Base-by-base conservation (phyloP, 129 eudicot species). In the Centaurea solstitialis region DNA sequence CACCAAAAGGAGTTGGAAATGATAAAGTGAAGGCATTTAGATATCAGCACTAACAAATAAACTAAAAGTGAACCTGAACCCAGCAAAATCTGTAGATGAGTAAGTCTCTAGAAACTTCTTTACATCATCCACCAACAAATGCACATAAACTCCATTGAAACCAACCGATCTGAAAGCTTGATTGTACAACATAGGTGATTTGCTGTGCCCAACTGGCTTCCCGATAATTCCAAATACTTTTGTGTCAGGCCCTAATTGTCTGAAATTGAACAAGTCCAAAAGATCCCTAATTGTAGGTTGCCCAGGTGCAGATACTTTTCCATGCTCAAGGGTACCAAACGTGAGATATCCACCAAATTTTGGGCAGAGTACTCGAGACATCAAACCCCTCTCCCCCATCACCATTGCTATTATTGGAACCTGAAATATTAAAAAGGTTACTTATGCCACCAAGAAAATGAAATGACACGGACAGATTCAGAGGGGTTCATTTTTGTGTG, bases 301-400 rank as follows among this genome's bases (percentile, higher is more conserved):
- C 75, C 99, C 98, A 30, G 98, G 99, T 28, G 99, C 99, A 13
- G 99, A 95, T 20, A 93, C 92, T 71, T 71, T 82, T 82, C 97
- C 98, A 4, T 87, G 61, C 61, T 95, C 93, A 15, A 95, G 87
- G 81, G 92, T 85, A 65, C 98, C 99, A 79, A 92, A 95, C 6
- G 99, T 95, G 71, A 95, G 88, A 82, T 87, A 95, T 85, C 99
- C 99, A 80, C 99, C 98, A 81, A 93, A 95, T 68, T 95, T 95
- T 6, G 98, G 89, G 79, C 98, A 90, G 72, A 95, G 94, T 82
- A 95, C 75, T 81, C 98, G 85, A 72, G 99, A 90, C 85, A 92
- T 88, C 76, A 95, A 78, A 66, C 99, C 99, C 80, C 87, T 88
- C 80, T 95, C 99, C 9, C 99, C 99, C 99, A 95, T 95, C 59